Base-by-base conservation (phyloP, 2,329 filamentous ascomycete genomes). In the Periconia sp. region DNA sequence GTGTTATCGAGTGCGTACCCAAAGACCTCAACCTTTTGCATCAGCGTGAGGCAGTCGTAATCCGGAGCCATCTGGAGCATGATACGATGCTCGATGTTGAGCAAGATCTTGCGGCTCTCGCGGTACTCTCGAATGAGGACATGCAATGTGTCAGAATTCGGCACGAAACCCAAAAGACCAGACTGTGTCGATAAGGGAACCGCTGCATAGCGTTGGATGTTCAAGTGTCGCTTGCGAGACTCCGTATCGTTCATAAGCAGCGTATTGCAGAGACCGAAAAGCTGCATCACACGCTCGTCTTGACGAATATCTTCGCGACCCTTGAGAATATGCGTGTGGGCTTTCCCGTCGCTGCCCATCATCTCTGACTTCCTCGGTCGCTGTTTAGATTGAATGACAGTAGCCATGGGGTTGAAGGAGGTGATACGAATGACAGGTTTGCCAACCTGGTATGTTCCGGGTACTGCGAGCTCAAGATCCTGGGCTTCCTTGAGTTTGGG, bases 51-150 rank as follows among this genome's bases (percentile, higher is more conserved):
- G 62, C 96, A 96, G 66, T 99, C 94, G 64, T 97, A 99, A 68
- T 99, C 94, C 0, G 94, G 95, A 17, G 94, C 94, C 94, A 99
- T 99, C 70, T 99, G 95, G 43, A 99, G 78, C 94, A 99, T 99
- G 69, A 99, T 99, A 30, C 95, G 88, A 68, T 99, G 94, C 74
- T 99, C 94, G 53, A 99, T 99, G 65, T 99, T 99, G 56, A 99
- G 86, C 26, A 99, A 76, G 54, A 99, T 99, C 75, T 96, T 96
- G 40, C 94, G 85, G 56, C 88, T 95, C 70, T 99, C 95, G 50
- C 94, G 88, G 67, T 99, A 99, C 68, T 99, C 94, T 52, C 94
- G 85, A 63, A 99, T 99, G 33, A 99, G 81, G 13, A 96, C 89
- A 67, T 99, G 95, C 12, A 99, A 78, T 0, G 95, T 99, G 69